Percentiles rank a stretch among this genome's conserved stretches.
Conservation (phyloP, 2,329 filamentous ascomycete species). For the Gnomoniopsis sp. region DNA sequence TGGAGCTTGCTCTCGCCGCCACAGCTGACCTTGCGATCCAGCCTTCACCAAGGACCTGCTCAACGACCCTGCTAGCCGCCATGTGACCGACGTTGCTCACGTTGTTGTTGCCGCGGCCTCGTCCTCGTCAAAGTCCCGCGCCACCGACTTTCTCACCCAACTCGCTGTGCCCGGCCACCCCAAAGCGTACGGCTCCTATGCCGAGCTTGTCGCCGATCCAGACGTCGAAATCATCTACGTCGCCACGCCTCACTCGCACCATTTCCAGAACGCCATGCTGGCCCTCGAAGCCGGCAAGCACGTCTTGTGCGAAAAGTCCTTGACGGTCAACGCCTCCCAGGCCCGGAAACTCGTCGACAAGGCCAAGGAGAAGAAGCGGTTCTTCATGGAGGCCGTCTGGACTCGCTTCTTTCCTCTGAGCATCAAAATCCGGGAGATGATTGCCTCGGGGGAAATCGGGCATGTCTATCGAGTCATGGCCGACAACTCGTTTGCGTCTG, state of each 20-base stretch:
- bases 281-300: constrained; percentile 80
- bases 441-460: constrained; percentile 52
- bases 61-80: constrained; percentile 66
- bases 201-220: constrained; percentile 73
- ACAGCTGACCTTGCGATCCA: constrained; percentile 26
- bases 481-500: constrained; percentile 59
- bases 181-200: constrained; percentile 75
- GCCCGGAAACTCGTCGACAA: constrained; percentile 67
- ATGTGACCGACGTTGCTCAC: constrained; percentile 70
- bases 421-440: constrained; percentile 67
- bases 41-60: constrained; percentile 76
- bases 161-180: constrained; percentile 66
- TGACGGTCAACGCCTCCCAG: constrained; percentile 81
- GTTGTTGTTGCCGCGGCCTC: constrained; percentile 77
- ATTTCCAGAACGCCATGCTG: constrained; percentile 89
- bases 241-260: constrained; percentile 86
- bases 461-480: constrained; percentile 59
- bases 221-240: constrained; percentile 85
- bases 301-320: constrained; percentile 86
- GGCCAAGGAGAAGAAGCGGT: constrained; percentile 68
- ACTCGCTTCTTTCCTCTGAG: constrained; percentile 85
- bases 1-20: background rate
- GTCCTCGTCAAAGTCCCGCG: constrained; percentile 67
- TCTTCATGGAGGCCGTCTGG: constrained; percentile 88
- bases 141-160: constrained; percentile 68